Evolutionary conservation across 2,329 filamentous ascomycete genomes (phyloP).

Genomic region (Drechslerella stenobrocha): DNA sequence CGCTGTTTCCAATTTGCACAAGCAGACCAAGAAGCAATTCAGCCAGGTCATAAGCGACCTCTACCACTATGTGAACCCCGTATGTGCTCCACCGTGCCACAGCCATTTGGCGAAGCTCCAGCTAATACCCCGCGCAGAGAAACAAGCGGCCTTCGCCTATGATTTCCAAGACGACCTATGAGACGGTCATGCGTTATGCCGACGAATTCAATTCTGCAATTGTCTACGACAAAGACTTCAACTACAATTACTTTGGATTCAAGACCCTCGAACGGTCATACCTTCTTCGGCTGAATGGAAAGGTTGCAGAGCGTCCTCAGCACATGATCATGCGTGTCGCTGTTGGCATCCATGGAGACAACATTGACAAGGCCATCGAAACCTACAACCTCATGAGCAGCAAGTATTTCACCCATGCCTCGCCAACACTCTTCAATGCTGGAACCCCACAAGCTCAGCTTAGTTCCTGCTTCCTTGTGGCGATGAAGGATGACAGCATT

Average conservation of each 20-base stretch:
- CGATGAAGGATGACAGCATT: conserved; percentile 99
- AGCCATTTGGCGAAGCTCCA: not conserved
- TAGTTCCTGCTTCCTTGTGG: conserved; percentile 97
- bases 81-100: conserved; percentile 24
- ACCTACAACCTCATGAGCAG: conserved; percentile 99
- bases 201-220: conserved; percentile 98
- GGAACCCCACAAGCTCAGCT: conserved; percentile 93
- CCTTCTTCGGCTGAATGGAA: conserved; percentile 89
- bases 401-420: conserved; percentile 98
- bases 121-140: conserved; percentile 58
- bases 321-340: conserved; percentile 99
- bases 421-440: conserved; percentile 96
- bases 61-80: conserved; percentile 90
- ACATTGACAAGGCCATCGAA: conserved; percentile 92
- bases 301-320: conserved; percentile 95
- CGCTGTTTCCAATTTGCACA: conserved; percentile 98
- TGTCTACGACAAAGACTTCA: conserved; percentile 98
- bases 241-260: conserved; percentile 99
- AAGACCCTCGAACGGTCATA: conserved; percentile 99
- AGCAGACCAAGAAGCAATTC: conserved; percentile 99
- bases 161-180: conserved; percentile 89
- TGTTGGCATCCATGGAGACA: conserved; percentile 92
- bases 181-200: conserved; percentile 91
- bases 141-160: conserved; percentile 82
- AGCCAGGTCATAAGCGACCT: conserved; percentile 92